phyloP scores from a whole-genome alignment of 805 yeast genomes.

The Dipodascus albidus region DNA sequence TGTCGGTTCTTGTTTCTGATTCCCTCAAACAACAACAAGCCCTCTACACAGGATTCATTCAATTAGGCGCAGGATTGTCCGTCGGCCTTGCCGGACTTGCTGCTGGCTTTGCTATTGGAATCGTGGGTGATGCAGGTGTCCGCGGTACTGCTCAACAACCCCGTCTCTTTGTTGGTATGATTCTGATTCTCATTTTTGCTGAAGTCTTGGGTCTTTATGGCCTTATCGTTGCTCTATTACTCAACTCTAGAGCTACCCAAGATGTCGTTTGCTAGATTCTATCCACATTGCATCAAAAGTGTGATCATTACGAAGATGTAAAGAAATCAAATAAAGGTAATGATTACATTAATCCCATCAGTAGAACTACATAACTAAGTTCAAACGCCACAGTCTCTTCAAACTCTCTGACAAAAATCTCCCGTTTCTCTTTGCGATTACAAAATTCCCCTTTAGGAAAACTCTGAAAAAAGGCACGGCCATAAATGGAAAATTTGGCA shows the following conservation, averaged over 20 bases:
- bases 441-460: too few species aligned
- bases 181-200: slow-evolving; percentile 95
- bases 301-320: too few species aligned
- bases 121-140: slow-evolving; percentile 99
- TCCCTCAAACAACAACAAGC: slow-evolving; percentile 85
- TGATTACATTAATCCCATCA: too few species aligned
- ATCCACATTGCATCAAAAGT: too few species aligned
- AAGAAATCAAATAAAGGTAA: too few species aligned
- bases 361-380: too few species aligned
- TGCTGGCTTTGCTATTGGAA: slow-evolving; percentile 98
- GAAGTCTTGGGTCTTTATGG: slow-evolving; percentile 99
- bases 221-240: slow-evolving; percentile 91
- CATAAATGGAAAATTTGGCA: background rate
- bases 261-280: slow-evolving; percentile 63
- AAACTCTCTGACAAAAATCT: too few species aligned
- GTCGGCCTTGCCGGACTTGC: slow-evolving; percentile 97
- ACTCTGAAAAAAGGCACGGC: too few species aligned
- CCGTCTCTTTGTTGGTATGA: slow-evolving; percentile 96
- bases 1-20: slow-evolving; percentile 86
- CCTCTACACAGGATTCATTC: slow-evolving; percentile 93
- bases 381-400: too few species aligned
- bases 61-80: slow-evolving; percentile 94
- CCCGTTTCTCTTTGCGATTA: too few species aligned
- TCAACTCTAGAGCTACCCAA: slow-evolving; percentile 95
- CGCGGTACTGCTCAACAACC: slow-evolving; percentile 98